Percentiles rank a stretch among this genome's conserved stretches.
These are phyloP conservation scores for Aspergillus taichungensis DNA, from an alignment of 495 filamentous ascomycete species.

Conservation along the genomic window DNA sequence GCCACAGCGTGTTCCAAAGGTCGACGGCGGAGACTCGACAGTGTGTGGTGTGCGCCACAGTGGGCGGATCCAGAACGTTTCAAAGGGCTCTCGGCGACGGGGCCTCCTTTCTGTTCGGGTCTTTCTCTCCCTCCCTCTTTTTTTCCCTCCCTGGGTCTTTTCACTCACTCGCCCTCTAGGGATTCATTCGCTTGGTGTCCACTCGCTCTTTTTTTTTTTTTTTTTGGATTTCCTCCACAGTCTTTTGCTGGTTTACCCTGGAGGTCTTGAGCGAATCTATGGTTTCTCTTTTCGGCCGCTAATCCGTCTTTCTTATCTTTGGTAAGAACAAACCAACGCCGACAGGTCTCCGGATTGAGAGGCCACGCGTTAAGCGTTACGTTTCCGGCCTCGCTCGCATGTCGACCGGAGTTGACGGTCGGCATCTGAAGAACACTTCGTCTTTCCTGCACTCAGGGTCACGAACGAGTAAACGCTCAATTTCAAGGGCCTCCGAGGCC, in stretches of 20 bases:
- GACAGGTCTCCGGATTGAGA: slow-evolving; percentile 4
- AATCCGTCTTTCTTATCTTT: slow-evolving; percentile 11
- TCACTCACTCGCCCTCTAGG: slow-evolving; percentile 1
- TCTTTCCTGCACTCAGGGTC: slow-evolving; percentile 11
- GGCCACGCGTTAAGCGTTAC: slow-evolving; percentile 3
- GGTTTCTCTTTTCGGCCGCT: slow-evolving; percentile 22
- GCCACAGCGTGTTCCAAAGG: not conserved
- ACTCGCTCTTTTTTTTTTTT: slow-evolving; percentile 3
- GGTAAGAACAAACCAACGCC: slow-evolving; percentile 1
- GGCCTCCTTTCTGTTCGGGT: not conserved
- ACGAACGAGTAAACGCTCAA: slow-evolving; percentile 26
- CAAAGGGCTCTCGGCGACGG: not conserved
- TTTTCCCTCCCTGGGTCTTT: not conserved
- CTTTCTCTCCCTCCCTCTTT: not conserved
- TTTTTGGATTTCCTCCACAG: slow-evolving; percentile 4
- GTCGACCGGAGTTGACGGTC: slow-evolving; percentile 39
- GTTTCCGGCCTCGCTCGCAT: slow-evolving; percentile 31
- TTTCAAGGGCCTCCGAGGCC: slow-evolving; percentile 21
- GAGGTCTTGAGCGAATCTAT: slow-evolving; percentile 21
- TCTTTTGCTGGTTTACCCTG: slow-evolving; percentile 18
- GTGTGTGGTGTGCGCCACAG: not conserved
- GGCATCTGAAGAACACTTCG: slow-evolving; percentile 12
- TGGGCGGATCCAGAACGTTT: slow-evolving; percentile 14
- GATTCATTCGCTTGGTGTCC: not conserved
- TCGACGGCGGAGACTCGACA: no score